A percentile compares a stretch with the other conserved stretches of the same genome.
Conservation (phyloP, 768 basidiomycete species). For the Pleurotus giganteus region DNA sequence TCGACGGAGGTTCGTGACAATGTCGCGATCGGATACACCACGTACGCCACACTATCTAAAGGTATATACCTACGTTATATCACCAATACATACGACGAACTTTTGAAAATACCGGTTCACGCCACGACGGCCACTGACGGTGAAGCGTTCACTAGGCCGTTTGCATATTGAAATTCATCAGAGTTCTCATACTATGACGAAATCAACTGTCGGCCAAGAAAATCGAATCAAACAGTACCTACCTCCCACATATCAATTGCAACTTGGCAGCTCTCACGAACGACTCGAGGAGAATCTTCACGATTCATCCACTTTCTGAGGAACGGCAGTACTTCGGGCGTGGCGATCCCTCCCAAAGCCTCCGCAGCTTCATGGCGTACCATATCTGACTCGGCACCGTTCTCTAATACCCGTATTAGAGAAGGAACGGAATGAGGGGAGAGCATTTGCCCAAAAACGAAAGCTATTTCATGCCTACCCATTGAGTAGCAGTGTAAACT, state of each 20-base stretch:
- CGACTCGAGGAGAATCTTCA: conserved; percentile 81
- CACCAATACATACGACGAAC: neutral
- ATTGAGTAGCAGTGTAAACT: neutral
- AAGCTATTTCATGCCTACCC: conserved; percentile 98
- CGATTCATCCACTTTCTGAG: conserved; percentile 81
- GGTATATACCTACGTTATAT: neutral
- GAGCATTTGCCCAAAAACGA: conserved; percentile 94
- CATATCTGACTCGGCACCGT: conserved; percentile 84
- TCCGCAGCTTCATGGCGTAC: conserved; percentile 99
- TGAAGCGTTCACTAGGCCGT: conserved; percentile 16
- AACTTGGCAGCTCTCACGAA: conserved; percentile 93
- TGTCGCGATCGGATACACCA: too few relatives aligned
- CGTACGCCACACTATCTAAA: too few relatives aligned
- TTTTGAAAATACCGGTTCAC: neutral
- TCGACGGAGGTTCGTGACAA: too few relatives aligned
- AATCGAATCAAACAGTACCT: conserved; percentile 18
- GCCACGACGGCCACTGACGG: neutral
- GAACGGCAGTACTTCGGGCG: conserved; percentile 85
- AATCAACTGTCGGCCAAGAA: neutral
- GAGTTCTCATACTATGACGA: conserved; percentile 63
- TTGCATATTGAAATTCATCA: conserved; percentile 67
- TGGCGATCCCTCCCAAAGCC: conserved; percentile 96
- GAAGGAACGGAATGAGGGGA: conserved; percentile 87
- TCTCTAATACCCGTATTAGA: conserved; percentile 73
- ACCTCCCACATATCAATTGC: conserved; percentile 99